Evolutionary conservation across 495 filamentous ascomycete species (phyloP).

Genomic region (Aeminium ludgeri): DNA sequence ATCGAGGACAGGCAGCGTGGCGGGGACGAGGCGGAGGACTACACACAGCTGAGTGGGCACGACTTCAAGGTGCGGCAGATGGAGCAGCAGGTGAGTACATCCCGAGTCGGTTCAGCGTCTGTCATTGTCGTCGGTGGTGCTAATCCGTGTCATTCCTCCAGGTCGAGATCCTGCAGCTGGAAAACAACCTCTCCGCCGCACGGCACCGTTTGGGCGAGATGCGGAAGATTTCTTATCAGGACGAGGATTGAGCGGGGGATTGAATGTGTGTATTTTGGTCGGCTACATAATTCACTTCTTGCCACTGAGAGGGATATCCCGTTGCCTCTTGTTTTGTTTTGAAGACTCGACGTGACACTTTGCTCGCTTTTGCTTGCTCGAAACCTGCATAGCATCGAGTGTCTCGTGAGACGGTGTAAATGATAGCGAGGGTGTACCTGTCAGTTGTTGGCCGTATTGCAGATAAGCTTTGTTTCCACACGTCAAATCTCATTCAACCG

Average conservation of each 20-base stretch:
- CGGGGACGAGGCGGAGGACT: conserved; percentile 71
- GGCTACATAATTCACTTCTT: too few relatives aligned
- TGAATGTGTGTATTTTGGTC: too few relatives aligned
- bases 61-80: conserved; percentile 98
- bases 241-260: conserved; percentile 33
- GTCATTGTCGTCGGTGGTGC: conserved; percentile 19
- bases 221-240: conserved; percentile 95
- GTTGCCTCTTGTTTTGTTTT: too few relatives aligned
- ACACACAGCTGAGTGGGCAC: conserved; percentile 66
- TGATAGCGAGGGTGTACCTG: too few relatives aligned
- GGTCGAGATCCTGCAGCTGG: conserved; percentile 95
- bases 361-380: too few relatives aligned
- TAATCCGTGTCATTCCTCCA: conserved; percentile 23
- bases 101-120: neutral
- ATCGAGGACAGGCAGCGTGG: conserved; percentile 71
- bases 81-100: conserved; percentile 76
- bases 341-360: too few relatives aligned
- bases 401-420: too few relatives aligned
- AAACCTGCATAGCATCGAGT: too few relatives aligned
- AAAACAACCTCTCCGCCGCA: conserved; percentile 69
- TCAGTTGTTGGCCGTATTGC: too few relatives aligned
- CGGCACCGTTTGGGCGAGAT: conserved; percentile 83
- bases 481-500: too few relatives aligned
- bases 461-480: too few relatives aligned
- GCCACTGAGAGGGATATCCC: too few relatives aligned